Conservation (phyloP, 192 early-diverging fungal genomes). For the Pilobolus umbonatus region DNA sequence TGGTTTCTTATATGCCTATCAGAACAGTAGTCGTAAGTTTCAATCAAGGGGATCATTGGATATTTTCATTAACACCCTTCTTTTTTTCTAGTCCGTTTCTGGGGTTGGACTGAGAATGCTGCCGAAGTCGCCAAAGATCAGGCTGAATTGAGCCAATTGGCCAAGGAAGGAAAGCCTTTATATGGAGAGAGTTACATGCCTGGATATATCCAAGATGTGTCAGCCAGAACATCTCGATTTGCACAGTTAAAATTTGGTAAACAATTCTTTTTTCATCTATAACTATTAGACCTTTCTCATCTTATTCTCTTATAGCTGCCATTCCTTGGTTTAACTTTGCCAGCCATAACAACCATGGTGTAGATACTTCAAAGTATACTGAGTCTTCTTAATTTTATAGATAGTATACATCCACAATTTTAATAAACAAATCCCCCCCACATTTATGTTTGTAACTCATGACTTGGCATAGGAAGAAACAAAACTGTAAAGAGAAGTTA, state of each 20-base stretch:
- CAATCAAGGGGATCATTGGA: no score
- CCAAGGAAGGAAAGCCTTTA: constrained; percentile 63
- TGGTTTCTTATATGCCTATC: constrained; percentile 80
- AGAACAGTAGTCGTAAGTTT: constrained; percentile 64
- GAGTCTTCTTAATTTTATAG: constrained; percentile 27
- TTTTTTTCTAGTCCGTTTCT: constrained; percentile 71
- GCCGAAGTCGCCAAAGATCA: constrained; percentile 69
- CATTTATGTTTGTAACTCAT: no score
- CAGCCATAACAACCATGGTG: constrained; percentile 71
- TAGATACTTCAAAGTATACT: constrained; percentile 48
- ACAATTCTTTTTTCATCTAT: neutral
- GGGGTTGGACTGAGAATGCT: constrained; percentile 86
- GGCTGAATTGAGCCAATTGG: constrained; percentile 54
- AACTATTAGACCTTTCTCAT: neutral
- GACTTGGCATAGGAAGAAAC: neutral
- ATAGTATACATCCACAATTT: neutral
- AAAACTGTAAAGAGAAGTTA: neutral
- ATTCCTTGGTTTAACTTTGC: constrained; percentile 75
- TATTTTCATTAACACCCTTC: no score
- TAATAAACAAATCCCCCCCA: neutral
- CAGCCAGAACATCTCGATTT: constrained; percentile 63
- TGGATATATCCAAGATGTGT: constrained; percentile 50
- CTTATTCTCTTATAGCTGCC: constrained; percentile 41
- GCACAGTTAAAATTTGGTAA: constrained; percentile 62
- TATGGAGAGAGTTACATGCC: constrained; percentile 57